phyloP scores from a whole-genome alignment of 768 basidiomycete genomes.

The Mycena galopus region DNA sequence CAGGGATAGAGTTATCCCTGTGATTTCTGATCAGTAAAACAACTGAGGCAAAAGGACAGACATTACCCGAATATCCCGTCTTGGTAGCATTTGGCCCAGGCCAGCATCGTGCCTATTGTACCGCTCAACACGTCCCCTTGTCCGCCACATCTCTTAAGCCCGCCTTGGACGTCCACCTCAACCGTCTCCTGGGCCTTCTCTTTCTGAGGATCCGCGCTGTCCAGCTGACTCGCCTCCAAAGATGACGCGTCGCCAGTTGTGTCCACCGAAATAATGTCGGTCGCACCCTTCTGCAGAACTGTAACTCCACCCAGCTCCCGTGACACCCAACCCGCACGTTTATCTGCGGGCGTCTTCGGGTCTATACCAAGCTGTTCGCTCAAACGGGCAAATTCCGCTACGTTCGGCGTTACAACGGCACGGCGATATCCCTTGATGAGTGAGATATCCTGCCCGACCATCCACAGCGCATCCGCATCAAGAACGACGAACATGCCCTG shows the following conservation, averaged over 20 bases:
- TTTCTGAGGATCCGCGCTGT: constrained; percentile 59
- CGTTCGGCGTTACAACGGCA: constrained; percentile 93
- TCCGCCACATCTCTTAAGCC: constrained; percentile 93
- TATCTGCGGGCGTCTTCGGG: constrained; percentile 60
- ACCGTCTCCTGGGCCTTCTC: constrained; percentile 72
- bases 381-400: constrained; percentile 91
- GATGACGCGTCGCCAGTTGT: constrained; percentile 69
- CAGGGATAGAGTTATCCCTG: constrained; percentile 67
- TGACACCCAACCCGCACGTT: constrained; percentile 81
- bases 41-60: neutral
- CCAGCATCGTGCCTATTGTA: constrained; percentile 87
- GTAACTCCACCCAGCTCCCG: constrained; percentile 87
- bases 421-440: constrained; percentile 88
- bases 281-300: constrained; percentile 88
- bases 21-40: neutral
- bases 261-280: constrained; percentile 86
- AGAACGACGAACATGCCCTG: constrained; percentile 91
- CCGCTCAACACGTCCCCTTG: constrained; percentile 97
- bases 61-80: constrained; percentile 84
- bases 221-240: constrained; percentile 57
- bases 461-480: constrained; percentile 93
- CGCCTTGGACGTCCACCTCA: constrained; percentile 79
- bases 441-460: constrained; percentile 80
- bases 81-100: constrained; percentile 96
- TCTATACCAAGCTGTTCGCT: constrained; percentile 80